Evolutionary conservation across 495 filamentous ascomycete genomes (phyloP).

Genomic region (Hypoxylon lienhwacheense): DNA sequence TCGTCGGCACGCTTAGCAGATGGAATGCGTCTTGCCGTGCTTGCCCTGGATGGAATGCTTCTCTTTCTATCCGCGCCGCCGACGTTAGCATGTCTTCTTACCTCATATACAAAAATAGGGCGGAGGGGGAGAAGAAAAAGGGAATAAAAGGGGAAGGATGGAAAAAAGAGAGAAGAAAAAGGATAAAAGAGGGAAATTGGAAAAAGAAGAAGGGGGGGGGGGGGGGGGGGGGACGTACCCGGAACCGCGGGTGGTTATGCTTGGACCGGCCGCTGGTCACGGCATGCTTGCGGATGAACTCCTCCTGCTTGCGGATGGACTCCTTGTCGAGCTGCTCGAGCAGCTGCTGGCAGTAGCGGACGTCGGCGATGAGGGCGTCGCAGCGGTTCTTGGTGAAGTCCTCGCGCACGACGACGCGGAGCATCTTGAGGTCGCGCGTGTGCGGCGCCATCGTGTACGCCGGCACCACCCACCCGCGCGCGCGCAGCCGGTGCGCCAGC

Average conservation of each 20-base stretch:
- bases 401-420: conserved; percentile 86
- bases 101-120: too few species aligned
- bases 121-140: not conserved
- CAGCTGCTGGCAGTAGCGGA: conserved; percentile 67
- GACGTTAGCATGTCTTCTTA: conserved; percentile 3
- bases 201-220: not conserved
- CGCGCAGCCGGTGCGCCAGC: conserved; percentile 77
- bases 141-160: conserved; percentile 2
- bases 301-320: conserved; percentile 63
- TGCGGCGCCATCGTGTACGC: conserved; percentile 95
- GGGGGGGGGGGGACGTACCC: conserved; percentile 37
- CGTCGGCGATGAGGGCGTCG: conserved; percentile 70
- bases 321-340: conserved; percentile 73
- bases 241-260: conserved; percentile 66
- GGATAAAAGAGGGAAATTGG: not conserved
- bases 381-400: conserved; percentile 80
- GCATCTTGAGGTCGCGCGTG: conserved; percentile 74
- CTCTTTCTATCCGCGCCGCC: conserved; percentile 58
- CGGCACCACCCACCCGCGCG: conserved; percentile 85
- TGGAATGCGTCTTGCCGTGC: conserved; percentile 81
- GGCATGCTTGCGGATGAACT: conserved; percentile 62
- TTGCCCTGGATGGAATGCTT: conserved; percentile 85
- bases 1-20: too few species aligned
- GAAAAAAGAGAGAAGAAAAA: not conserved
- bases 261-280: conserved; percentile 57